Base-by-base conservation (phyloP, 1,284 basidiomycete genomes). In the Xerocomus minutiporus region DNA sequence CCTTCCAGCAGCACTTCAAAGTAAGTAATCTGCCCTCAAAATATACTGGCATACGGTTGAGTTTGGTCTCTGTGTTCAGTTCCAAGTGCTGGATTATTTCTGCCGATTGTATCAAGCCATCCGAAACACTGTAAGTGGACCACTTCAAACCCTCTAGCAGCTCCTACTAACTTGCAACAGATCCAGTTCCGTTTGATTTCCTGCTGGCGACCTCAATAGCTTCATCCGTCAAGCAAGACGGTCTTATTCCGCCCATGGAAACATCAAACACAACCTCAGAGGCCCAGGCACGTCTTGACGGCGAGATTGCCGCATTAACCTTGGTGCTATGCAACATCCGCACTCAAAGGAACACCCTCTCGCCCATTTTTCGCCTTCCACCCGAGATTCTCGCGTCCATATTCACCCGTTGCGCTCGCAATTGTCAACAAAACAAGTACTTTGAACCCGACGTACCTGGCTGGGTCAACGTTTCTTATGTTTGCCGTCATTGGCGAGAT, bases 401-500 rank as follows among this genome's bases (percentile, higher is more conserved):
- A 53, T 60, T 70, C 53, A 52, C 63, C 48, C 51, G 56, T 29
- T 57, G 50, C 29, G 57, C 56, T 32, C 42, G 42, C 42, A 7
- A n/a, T 12, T 29, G 26, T 17, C 42, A 29, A 29, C 42, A 29
- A 17, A 43, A 29, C 28, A 28, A n/a, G 15, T 43, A 43, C 28
- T 43, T 43, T 5, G 42, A 17, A 17, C 42, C 42, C 32, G 25
- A 8, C 23, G 11, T 54, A 51, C 57, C 58, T 43, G 46, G 46
- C 17, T 64, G 56, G 67, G 39, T 66, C 56, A 47, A 57, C 17
- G 55, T 73, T 26, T 68, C 66, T 8, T 61, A 69, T 46, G 64
- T 75, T n/a, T 74, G 64, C 50, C 63, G 57, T 6, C 63, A 65
- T 46, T 75, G 75, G 73, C 65, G 75, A 15, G 54, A 59, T 1